Evolutionary conservation across 352 stramenopile species (phyloP).

Genomic region (Globisporangium spinosum): DNA sequence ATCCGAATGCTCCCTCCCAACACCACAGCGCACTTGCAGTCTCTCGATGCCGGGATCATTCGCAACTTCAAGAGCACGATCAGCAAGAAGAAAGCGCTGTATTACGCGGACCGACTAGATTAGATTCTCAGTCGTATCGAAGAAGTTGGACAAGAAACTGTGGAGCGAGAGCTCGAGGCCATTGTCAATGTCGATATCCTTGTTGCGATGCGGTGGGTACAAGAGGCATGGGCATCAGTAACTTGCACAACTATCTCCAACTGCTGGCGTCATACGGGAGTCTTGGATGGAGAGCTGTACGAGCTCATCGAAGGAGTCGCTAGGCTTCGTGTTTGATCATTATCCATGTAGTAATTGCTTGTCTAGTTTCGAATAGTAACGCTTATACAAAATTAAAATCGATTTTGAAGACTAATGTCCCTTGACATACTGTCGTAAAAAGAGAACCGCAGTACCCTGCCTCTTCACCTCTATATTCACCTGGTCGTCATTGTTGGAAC

Average conservation of each 20-base stretch:
- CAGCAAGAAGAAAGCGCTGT: slow-evolving; percentile 3
- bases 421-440: neutral
- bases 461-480: too few species aligned
- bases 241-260: neutral
- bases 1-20: neutral
- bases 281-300: neutral
- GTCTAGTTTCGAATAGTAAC: slow-evolving; percentile 2
- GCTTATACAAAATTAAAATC: slow-evolving; percentile 6
- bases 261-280: neutral
- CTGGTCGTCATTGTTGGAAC: too few species aligned
- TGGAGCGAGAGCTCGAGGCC: neutral
- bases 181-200: neutral
- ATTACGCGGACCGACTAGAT: slow-evolving; percentile 2
- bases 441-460: too few species aligned
- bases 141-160: neutral
- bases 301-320: neutral
- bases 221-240: slow-evolving; percentile 1
- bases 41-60: slow-evolving; percentile 25
- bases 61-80: slow-evolving; percentile 4
- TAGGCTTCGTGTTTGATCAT: slow-evolving; percentile 6
- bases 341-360: slow-evolving; percentile 4
- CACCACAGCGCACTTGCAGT: slow-evolving; percentile 4
- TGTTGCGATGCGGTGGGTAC: slow-evolving; percentile 2
- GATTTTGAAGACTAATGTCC: slow-evolving; percentile 6
- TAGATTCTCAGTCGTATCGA: slow-evolving; percentile 2